Evolutionary conservation across 148 eudicot genomes (phyloP).

Genomic region (Amaranthus cruentus): DNA sequence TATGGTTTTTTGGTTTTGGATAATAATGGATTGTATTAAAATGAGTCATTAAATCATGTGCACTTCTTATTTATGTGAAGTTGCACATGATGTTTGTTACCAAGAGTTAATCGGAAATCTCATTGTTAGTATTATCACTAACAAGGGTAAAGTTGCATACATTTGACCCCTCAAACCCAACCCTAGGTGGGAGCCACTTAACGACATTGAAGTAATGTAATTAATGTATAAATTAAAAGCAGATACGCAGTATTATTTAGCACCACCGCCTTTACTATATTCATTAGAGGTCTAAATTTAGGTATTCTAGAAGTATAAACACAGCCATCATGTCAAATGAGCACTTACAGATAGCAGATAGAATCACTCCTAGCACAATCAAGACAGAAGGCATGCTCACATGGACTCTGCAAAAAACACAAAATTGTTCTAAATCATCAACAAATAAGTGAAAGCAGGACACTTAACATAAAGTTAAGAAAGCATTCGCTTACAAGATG

Average conservation of each 20-base stretch:
- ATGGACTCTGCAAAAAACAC: slow-evolving; percentile 84
- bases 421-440: slow-evolving; percentile 5
- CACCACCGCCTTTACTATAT: not conserved
- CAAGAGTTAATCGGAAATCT: too few species aligned
- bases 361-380: slow-evolving; percentile 99
- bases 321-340: not conserved
- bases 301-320: not conserved
- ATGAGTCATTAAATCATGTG: too few species aligned
- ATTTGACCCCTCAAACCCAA: too few species aligned
- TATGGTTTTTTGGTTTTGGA: too few species aligned
- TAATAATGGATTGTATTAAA: too few species aligned
- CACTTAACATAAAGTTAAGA: not conserved
- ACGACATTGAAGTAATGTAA: too few species aligned
- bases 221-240: not conserved
- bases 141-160: too few species aligned
- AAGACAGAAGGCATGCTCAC: slow-evolving; percentile 95
- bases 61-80: too few species aligned
- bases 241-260: not conserved
- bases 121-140: too few species aligned
- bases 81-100: too few species aligned
- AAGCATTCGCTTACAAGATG: not conserved
- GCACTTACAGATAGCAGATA: slow-evolving; percentile 89
- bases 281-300: not conserved
- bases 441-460: not conserved
- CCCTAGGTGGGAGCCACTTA: too few species aligned